phyloP scores from a whole-genome alignment of 768 basidiomycete genomes.

The Boletus sensibilis region DNA sequence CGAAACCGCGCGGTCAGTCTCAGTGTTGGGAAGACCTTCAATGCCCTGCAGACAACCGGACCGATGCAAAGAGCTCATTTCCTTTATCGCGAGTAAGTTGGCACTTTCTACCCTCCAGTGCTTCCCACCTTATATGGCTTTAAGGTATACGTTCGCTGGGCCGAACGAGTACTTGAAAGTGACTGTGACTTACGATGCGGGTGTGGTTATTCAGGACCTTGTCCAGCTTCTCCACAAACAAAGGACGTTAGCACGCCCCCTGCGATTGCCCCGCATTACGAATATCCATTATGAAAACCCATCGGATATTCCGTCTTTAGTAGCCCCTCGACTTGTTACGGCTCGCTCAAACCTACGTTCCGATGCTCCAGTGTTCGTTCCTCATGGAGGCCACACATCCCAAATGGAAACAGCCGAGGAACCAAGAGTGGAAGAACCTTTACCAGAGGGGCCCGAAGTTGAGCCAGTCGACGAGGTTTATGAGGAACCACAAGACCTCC shows the following conservation, averaged over 20 bases:
- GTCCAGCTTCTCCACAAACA: conserved; percentile 24
- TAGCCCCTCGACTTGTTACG: conserved; percentile 18
- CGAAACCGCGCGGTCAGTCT: neutral
- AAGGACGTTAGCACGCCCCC: neutral
- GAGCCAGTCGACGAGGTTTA: conserved; percentile 10
- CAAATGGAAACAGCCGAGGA: neutral
- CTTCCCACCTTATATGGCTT: neutral
- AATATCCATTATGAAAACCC: conserved; percentile 31
- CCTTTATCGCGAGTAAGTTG: conserved; percentile 1
- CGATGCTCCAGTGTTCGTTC: conserved; percentile 18
- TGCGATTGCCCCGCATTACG: conserved; percentile 22
- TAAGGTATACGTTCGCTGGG: neutral
- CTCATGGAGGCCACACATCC: neutral
- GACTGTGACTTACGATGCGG: conserved; percentile 5
- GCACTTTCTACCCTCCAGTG: neutral
- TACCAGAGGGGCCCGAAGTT: neutral
- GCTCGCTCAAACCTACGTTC: conserved; percentile 14
- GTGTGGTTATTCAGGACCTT: conserved; percentile 14
- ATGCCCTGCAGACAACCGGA: neutral
- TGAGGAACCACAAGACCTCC: conserved; percentile 12
- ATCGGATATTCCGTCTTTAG: conserved; percentile 32
- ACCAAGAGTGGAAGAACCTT: neutral
- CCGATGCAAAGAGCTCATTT: neutral
- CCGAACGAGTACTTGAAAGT: conserved; percentile 12
- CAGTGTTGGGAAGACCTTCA: conserved; percentile 6